Evolutionary conservation across 1,139 yeast species (phyloP).

Genomic region (Suhomyces kunorum): DNA sequence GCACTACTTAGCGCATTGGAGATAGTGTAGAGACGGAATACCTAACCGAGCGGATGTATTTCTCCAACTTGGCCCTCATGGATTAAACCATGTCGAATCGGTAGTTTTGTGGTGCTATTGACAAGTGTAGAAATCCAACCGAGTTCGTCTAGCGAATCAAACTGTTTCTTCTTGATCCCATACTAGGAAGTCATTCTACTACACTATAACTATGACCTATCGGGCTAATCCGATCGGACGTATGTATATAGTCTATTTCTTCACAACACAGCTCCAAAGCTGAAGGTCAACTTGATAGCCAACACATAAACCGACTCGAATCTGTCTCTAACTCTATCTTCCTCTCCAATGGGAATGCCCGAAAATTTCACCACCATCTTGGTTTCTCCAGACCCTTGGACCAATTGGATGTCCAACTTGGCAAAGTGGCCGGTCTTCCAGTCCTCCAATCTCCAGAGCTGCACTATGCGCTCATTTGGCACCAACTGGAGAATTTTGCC

Average conservation of each 20-base stretch:
- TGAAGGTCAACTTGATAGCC: constrained; percentile 87
- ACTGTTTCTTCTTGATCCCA: no score
- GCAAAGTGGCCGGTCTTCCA: constrained; percentile 90
- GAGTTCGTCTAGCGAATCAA: no score
- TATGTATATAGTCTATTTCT: neutral
- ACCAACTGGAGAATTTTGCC: constrained; percentile 67
- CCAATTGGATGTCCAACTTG: constrained; percentile 60
- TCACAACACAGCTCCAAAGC: constrained; percentile 81
- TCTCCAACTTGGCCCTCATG: no score
- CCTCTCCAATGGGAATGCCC: constrained; percentile 98
- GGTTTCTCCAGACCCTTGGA: constrained; percentile 82
- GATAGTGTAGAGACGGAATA: no score
- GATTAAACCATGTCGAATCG: no score
- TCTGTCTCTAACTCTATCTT: constrained; percentile 80
- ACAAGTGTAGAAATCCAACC: no score
- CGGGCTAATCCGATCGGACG: no score
- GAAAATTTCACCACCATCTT: constrained; percentile 73
- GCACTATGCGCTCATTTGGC: constrained; percentile 59
- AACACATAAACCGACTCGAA: constrained; percentile 87
- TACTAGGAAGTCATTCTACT: neutral
- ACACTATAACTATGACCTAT: neutral
- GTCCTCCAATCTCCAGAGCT: constrained; percentile 83
- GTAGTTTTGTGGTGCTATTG: no score
- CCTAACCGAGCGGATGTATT: no score
- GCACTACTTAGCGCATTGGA: neutral